Evolutionary conservation across 306 rosid species (phyloP), one percentile per base, ranked within the genome.

Genomic region (Malus fusca): DNA sequence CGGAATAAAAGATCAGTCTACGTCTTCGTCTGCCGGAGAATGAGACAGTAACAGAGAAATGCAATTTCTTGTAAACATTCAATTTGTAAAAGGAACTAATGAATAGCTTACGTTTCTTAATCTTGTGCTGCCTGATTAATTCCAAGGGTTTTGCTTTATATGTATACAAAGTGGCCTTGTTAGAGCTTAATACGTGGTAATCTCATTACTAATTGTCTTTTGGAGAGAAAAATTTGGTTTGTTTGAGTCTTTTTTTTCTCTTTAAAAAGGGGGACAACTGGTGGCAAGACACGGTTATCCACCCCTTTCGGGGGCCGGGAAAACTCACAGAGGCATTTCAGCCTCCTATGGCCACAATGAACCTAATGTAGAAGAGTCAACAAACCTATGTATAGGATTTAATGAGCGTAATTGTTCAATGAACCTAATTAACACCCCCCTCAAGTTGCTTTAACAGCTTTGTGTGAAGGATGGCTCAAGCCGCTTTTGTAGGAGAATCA

Each of bases 1-100:
- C 59, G 94, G 86, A 82, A 76, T 85, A 76, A 76, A 81, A 30
- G 90, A 82, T 1, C 21, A 51, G 55, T 56, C 40, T 18, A 28
- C 88, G 0, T 64, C 40, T 31, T 11, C 88, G 0, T 64, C 96
- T 72, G 76, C 85, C 56, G 80, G 75, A 87, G 73, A 69, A 19
- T 22, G 68, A 64, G 68, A 64, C 56, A 10, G 86, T 82, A 77
- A 66, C 69, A n/a, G 30, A 52, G 72, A 56, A 56, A 56, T 19
- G 46, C 66, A 64, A 66, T 79, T 25, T 74, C 31, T 68, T 88
- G 83, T 82, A 80, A 84, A 78, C 66, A 23, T 37, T 6, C 23
- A 37, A 58, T 58, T 72, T 10, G 8, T 58, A 58, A 14, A 14
- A 56, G 58, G 68, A 60, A 73, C 62, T 19, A 12, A 18, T 23